These are phyloP conservation scores for Arthrobotrys conoides DNA, from an alignment of 2,329 filamentous ascomycete genomes.

Conservation along the genomic window DNA sequence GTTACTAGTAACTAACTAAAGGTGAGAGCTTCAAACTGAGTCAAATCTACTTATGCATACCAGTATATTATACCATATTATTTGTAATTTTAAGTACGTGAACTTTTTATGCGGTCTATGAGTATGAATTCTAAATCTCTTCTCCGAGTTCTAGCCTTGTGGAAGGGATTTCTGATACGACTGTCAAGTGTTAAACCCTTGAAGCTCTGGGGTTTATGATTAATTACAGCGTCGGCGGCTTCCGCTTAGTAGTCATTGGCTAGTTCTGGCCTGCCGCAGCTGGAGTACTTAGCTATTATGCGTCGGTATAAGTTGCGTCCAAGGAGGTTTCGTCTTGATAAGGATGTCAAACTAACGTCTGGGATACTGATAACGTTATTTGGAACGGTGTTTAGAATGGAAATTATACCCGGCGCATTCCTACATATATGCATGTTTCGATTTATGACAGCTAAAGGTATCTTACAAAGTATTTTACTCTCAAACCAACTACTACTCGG, in stretches of 20 bases:
- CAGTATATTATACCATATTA: neutral
- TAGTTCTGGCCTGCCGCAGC: neutral
- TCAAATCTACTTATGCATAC: slow-evolving; percentile 20
- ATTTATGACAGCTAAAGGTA: neutral
- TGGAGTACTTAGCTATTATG: no score
- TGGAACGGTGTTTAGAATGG: no score
- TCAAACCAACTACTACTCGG: no score
- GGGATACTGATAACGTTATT: slow-evolving; percentile 16
- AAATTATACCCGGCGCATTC: slow-evolving; percentile 6
- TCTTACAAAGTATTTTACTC: neutral
- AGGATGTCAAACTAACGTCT: neutral
- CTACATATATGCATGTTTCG: neutral
- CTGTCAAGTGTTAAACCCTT: neutral
- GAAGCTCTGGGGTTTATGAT: slow-evolving; percentile 4
- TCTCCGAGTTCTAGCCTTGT: slow-evolving; percentile 23
- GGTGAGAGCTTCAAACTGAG: slow-evolving; percentile 58
- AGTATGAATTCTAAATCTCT: neutral
- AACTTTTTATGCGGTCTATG: neutral
- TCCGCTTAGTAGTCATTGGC: slow-evolving; percentile 4
- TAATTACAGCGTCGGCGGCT: slow-evolving; percentile 11
- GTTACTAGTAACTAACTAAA: neutral
- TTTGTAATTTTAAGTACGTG: slow-evolving; percentile 15
- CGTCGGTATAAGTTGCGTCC: neutral
- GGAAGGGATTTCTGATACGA: slow-evolving; percentile 1
- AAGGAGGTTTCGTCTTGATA: slow-evolving; percentile 1